Evolutionary conservation across 129 eudicot genomes (phyloP), one percentile per base, ranked within the genome.

Genomic region (Deinandra increscens): DNA sequence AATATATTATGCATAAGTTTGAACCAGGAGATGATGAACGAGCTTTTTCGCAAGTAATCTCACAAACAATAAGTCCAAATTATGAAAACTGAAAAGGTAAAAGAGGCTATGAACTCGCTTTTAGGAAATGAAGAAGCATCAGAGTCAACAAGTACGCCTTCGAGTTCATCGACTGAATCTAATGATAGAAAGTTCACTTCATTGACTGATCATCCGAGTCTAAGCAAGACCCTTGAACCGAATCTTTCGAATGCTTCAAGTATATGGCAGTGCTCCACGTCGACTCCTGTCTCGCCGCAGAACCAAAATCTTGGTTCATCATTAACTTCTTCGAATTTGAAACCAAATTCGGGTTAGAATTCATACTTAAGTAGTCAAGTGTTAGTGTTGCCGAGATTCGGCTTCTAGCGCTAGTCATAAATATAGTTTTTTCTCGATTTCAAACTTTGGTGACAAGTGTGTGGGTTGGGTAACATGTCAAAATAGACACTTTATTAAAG

Each of bases 11-110:
- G 88, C 81, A 78, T 17, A 88, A 86, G 74, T 46, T 83, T 5
- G 91, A 91, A 83, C 97, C 97, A 0, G 96, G 91, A 51, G 96
- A 88, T 34, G 91, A 86, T 73, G 96, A 88, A 29, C 79, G 78
- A 50, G 96, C 87, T 6, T 89, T 88, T 71, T 88, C 91, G 22
- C 85, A 84, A 77, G 86, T 63, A 18, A 88, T 91, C 43, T 65
- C 91, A 0, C 85, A 88, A 8, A 85, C 88, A 43, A 80, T 86
- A 4, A 86, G 88, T 78, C 97, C 97, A n/a, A n/a, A n/a, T n/a
- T n/a, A n/a, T n/a, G 7, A 80, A 58, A 63, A 37, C 60, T 18
- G 91, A 76, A 70, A 84, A 76, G 49, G 74, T 91, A 74, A 86
- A 75, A 80, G 91, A 72, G 9, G 96, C 89, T 17, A 82, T 91